A percentile compares a stretch with the other conserved stretches of the same genome.
Evolutionary conservation across 441 rosid species (phyloP).

Genomic region (Aleurites moluccanus): DNA sequence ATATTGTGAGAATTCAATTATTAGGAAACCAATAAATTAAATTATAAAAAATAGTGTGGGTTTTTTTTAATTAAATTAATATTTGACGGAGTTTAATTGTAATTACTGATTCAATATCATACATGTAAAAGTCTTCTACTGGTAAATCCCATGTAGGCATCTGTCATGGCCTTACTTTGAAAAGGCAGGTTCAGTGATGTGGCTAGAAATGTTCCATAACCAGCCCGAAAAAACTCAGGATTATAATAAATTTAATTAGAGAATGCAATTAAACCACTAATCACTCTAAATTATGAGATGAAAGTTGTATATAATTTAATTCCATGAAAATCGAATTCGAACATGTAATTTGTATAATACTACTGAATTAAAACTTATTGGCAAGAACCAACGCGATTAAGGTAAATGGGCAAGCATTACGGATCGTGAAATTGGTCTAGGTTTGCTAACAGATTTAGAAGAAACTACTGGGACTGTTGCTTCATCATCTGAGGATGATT

Average conservation of each 20-base stretch:
- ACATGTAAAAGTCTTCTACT: slow-evolving; percentile 51
- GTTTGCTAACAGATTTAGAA: slow-evolving; percentile 39
- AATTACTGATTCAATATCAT: slow-evolving; percentile 1
- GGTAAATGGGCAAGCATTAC: slow-evolving; percentile 36
- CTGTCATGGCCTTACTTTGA: slow-evolving; percentile 45
- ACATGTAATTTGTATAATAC: no score
- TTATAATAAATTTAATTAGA: no score
- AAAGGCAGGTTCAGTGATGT: slow-evolving; percentile 59
- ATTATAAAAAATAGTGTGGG: background rate
- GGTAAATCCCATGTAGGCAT: slow-evolving; percentile 29
- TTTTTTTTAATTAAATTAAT: background rate
- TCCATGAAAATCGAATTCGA: no score
- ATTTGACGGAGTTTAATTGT: background rate
- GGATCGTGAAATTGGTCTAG: slow-evolving; percentile 71
- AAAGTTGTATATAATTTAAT: no score
- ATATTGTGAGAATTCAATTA: background rate
- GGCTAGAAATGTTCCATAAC: slow-evolving; percentile 78
- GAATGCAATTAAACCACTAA: no score
- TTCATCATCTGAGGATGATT: slow-evolving; percentile 72
- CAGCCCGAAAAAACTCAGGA: slow-evolving; percentile 43
- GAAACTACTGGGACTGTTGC: slow-evolving; percentile 19
- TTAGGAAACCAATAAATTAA: no score
- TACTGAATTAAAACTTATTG: no score
- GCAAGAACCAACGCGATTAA: no score
- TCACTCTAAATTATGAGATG: no score